Percentiles rank a stretch among this genome's conserved stretches.
Evolutionary conservation across 306 rosid genomes (phyloP).

Genomic region (Aeschynomene evenia): DNA sequence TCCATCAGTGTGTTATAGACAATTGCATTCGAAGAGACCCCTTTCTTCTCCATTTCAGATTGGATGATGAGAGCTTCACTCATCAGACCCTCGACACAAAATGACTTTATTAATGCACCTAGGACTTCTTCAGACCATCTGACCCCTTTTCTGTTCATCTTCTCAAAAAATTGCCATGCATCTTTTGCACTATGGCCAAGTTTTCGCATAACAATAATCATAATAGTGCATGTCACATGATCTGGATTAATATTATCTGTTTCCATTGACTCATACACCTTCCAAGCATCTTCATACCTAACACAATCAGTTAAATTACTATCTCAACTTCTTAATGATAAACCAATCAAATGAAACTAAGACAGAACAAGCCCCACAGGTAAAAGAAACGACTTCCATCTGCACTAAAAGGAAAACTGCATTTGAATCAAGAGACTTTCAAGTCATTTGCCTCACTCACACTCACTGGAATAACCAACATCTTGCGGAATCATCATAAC

Average conservation of each 20-base stretch:
- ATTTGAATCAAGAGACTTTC: neutral
- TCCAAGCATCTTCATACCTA: conserved; percentile 82
- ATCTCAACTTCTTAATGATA: conserved; percentile 7
- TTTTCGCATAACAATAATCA: conserved; percentile 68
- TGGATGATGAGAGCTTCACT: conserved; percentile 80
- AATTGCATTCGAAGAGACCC: conserved; percentile 60
- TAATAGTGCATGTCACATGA: conserved; percentile 81
- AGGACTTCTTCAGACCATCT: conserved; percentile 76
- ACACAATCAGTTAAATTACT: conserved; percentile 13
- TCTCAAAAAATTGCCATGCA: conserved; percentile 82
- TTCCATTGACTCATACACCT: conserved; percentile 74
- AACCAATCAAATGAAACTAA: neutral
- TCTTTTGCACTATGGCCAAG: conserved; percentile 77
- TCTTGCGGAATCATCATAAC: neutral
- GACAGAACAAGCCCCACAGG: conserved; percentile 1
- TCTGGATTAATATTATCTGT: conserved; percentile 60
- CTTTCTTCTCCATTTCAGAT: conserved; percentile 72
- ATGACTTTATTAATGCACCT: conserved; percentile 71
- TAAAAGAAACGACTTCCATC: conserved; percentile 13
- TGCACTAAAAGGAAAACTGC: conserved; percentile 13
- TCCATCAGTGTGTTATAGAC: conserved; percentile 80
- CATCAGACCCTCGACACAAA: conserved; percentile 79
- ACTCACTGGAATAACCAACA: conserved; percentile 12
- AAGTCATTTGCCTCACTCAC: conserved; percentile 4
- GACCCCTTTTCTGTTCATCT: conserved; percentile 83